Conservation (phyloP, 257 asterid species). For the Gentiana straminea region DNA sequence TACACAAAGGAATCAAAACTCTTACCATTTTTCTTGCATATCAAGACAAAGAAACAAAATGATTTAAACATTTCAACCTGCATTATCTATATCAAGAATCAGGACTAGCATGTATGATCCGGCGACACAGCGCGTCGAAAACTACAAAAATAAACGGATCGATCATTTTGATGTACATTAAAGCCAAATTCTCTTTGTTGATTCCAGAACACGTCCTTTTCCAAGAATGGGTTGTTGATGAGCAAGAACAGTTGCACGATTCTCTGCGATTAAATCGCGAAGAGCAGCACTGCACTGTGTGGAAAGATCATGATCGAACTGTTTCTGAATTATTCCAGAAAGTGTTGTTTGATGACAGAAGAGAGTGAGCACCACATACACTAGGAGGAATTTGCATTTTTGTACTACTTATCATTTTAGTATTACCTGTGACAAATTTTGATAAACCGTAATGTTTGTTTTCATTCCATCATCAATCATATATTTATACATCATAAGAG, state of each 20-base stretch:
- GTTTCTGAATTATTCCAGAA: slow-evolving; percentile 17
- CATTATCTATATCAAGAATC: too few species aligned
- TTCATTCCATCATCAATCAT: too few species aligned
- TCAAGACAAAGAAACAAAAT: too few species aligned
- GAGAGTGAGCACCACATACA: slow-evolving; percentile 60
- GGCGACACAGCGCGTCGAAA: too few species aligned
- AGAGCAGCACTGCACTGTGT: slow-evolving; percentile 47
- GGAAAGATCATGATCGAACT: slow-evolving; percentile 23
- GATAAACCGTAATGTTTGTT: too few species aligned
- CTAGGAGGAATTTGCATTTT: slow-evolving; percentile 14
- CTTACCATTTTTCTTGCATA: too few species aligned
- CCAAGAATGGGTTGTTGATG: slow-evolving; percentile 17
- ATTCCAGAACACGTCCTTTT: slow-evolving; percentile 7
- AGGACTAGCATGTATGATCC: too few species aligned
- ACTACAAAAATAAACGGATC: too few species aligned
- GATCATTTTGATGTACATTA: slow-evolving; percentile 3
- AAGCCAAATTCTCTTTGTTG: slow-evolving; percentile 3
- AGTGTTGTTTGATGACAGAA: slow-evolving; percentile 52
- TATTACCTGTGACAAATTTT: not conserved
- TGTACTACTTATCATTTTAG: slow-evolving; percentile 9
- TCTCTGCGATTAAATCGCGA: slow-evolving; percentile 52
- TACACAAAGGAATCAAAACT: too few species aligned
- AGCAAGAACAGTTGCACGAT: slow-evolving; percentile 40
- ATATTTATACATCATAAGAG: too few species aligned
- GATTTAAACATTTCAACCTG: too few species aligned